phyloP scores from a whole-genome alignment of 345 rosid species.

The Eucalyptus cloeziana region DNA sequence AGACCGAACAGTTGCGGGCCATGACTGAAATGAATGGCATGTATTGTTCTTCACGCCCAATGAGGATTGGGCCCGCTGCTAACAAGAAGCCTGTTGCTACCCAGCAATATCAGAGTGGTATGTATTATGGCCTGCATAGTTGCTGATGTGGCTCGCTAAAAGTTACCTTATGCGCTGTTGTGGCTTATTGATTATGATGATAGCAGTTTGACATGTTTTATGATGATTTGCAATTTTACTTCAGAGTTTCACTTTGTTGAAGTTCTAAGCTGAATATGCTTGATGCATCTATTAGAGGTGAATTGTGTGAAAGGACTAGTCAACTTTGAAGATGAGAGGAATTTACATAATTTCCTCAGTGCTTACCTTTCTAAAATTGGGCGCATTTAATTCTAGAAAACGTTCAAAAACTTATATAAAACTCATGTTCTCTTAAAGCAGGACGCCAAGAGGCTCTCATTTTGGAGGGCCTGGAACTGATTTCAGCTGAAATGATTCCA shows the following conservation, averaged over 20 bases:
- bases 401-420: conserved; percentile 72
- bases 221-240: neutral
- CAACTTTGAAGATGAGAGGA: conserved; percentile 16
- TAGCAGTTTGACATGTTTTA: neutral
- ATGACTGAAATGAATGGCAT: conserved; percentile 96
- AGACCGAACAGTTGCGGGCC: conserved; percentile 70
- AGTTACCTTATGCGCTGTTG: neutral
- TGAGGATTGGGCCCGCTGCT: conserved; percentile 94
- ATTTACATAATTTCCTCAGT: conserved; percentile 40
- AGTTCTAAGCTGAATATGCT: neutral
- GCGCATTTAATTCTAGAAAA: conserved; percentile 48
- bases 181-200: neutral
- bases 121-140: neutral
- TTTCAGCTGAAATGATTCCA: conserved; percentile 96
- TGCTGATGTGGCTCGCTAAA: neutral
- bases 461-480: conserved; percentile 95
- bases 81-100: conserved; percentile 52
- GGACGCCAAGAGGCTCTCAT: conserved; percentile 96
- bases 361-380: conserved; percentile 54
- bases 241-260: neutral
- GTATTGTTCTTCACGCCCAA: conserved; percentile 73
- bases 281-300: neutral
- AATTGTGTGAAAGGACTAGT: neutral
- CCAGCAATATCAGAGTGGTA: conserved; percentile 75
- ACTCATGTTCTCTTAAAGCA: conserved; percentile 99